Conservation (phyloP, 441 rosid species). For the Iberis amara region DNA sequence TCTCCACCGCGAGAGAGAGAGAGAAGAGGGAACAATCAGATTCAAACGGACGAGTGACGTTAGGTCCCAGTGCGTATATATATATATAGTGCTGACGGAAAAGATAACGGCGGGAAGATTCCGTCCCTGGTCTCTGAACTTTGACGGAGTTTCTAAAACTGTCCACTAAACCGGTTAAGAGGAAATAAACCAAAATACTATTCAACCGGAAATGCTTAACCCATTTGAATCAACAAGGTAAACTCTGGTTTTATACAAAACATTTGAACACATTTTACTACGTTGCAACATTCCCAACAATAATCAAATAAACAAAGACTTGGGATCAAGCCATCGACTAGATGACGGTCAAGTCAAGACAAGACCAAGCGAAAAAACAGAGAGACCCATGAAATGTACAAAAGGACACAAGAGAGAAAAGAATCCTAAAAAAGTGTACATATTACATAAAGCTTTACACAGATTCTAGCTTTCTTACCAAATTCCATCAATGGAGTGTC, state of each 20-base stretch:
- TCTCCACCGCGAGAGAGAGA: background rate
- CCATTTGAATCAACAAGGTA: background rate
- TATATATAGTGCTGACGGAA: conserved; percentile 15
- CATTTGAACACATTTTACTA: background rate
- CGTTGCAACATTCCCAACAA: conserved; percentile 21
- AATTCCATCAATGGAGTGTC: conserved; percentile 46
- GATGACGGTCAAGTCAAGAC: conserved; percentile 17
- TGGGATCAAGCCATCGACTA: conserved; percentile 25
- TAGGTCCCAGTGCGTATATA: background rate
- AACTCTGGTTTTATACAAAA: background rate
- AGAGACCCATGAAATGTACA: conserved; percentile 26
- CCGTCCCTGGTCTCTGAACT: background rate
- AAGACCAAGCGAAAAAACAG: conserved; percentile 17
- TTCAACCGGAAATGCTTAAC: background rate
- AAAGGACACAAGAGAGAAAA: too few species aligned
- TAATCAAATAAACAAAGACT: conserved; percentile 22
- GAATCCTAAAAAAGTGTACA: conserved; percentile 34
- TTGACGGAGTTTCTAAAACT: too few species aligned
- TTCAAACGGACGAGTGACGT: conserved; percentile 10
- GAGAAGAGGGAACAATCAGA: conserved; percentile 20
- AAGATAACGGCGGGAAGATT: conserved; percentile 13
- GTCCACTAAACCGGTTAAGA: conserved; percentile 16
- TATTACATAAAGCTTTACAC: conserved; percentile 25
- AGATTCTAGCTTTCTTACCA: conserved; percentile 31
- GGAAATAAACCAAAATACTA: background rate